Evolutionary conservation across 1,284 basidiomycete genomes (phyloP).

Genomic region (Ganoderma leucocontextum): DNA sequence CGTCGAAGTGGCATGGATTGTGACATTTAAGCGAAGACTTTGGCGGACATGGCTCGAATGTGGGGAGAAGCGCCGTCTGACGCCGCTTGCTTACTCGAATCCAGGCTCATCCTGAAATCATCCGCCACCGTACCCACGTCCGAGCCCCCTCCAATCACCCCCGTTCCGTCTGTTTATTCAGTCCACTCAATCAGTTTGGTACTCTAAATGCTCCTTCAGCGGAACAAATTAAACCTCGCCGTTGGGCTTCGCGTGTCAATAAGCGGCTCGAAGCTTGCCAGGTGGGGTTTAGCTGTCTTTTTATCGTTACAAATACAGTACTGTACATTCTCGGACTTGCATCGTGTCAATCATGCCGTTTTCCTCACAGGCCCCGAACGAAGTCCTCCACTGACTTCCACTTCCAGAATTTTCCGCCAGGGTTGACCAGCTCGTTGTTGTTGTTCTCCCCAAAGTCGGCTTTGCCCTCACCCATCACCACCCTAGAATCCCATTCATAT

Average conservation of each 20-base stretch:
- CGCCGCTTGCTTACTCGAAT: neutral
- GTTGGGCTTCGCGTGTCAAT: neutral
- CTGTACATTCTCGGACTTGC: neutral
- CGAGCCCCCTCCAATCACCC: neutral
- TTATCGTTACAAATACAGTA: neutral
- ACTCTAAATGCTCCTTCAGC: neutral
- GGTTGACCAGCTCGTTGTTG: constrained; percentile 42
- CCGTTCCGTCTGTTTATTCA: neutral
- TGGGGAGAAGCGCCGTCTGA: constrained; percentile 5
- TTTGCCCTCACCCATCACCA: constrained; percentile 39
- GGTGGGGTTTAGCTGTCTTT: neutral
- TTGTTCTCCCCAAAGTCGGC: constrained; percentile 38
- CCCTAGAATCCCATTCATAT: constrained; percentile 17
- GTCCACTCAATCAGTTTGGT: neutral
- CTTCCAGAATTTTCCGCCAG: constrained; percentile 38
- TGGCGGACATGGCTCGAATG: neutral
- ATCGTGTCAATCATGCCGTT: neutral
- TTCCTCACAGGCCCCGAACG: constrained; percentile 17
- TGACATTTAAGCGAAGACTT: neutral
- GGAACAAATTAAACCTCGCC: neutral
- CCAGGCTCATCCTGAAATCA: neutral
- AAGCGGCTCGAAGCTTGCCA: constrained; percentile 3
- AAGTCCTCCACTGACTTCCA: constrained; percentile 40
- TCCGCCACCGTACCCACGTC: neutral
- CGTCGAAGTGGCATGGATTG: neutral